Percentiles rank a stretch among this genome's conserved stretches.
Conservation (phyloP, 2,329 filamentous ascomycete genomes). For the Talaromyces sp. region DNA sequence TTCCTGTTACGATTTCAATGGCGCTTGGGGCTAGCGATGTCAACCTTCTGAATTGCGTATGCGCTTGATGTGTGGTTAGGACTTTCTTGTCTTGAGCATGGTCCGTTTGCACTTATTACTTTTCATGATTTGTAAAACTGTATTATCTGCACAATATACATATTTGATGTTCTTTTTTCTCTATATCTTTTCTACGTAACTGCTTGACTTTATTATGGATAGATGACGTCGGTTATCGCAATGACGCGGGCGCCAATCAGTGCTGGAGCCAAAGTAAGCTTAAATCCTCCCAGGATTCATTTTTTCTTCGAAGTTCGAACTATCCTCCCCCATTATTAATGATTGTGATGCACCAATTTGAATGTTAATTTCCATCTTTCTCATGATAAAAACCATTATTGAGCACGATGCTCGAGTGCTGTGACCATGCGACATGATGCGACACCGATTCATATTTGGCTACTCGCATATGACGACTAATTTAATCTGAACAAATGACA, state of each 20-base stretch:
- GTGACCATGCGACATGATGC: neutral
- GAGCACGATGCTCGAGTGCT: neutral
- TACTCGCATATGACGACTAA: neutral
- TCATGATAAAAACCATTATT: neutral
- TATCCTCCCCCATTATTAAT: too few species aligned
- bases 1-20: neutral
- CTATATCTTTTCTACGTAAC: neutral
- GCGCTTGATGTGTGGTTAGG: neutral
- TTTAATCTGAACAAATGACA: neutral
- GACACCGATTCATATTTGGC: neutral
- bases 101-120: neutral
- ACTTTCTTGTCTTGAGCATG: neutral
- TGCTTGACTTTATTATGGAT: neutral
- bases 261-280: neutral
- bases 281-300: neutral
- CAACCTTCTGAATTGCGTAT: neutral
- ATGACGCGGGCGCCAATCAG: neutral
- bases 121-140: neutral
- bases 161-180: neutral
- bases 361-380: neutral
- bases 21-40: neutral
- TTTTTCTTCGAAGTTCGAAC: too few species aligned
- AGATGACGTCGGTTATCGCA: neutral
- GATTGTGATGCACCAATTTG: too few species aligned
- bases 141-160: constrained; percentile 5